Percentiles rank a stretch among this genome's conserved stretches.
Evolutionary conservation across 495 filamentous ascomycete genomes (phyloP).

Genomic region (Corynascus novoguineensis): DNA sequence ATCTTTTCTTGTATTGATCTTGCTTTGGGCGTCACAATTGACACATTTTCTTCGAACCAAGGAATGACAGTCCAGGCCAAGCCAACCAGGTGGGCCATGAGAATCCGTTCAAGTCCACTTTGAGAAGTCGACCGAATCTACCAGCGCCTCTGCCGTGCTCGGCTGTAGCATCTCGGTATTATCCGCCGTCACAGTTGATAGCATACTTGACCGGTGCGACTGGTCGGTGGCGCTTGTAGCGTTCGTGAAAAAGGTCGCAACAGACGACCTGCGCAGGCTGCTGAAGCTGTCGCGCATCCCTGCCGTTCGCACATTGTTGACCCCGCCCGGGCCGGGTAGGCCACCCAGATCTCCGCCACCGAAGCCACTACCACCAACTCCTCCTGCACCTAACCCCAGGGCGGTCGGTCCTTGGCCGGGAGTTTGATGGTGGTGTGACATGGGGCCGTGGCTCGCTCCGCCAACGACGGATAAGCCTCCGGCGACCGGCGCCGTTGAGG

Average conservation of each 20-base stretch:
- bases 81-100: no score
- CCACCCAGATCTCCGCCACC: background rate
- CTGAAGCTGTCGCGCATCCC: slow-evolving; percentile 48
- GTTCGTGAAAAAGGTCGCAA: slow-evolving; percentile 50
- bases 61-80: no score
- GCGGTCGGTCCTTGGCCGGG: background rate
- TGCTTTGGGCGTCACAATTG: no score
- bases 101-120: slow-evolving; percentile 45
- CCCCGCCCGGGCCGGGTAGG: slow-evolving; percentile 5
- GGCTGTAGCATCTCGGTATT: slow-evolving; percentile 41
- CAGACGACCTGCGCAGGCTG: slow-evolving; percentile 47
- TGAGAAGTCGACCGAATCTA: slow-evolving; percentile 56
- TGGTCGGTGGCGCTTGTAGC: slow-evolving; percentile 38
- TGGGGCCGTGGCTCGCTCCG: background rate
- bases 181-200: slow-evolving; percentile 45
- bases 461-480: background rate
- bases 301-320: slow-evolving; percentile 32
- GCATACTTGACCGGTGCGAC: slow-evolving; percentile 47
- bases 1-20: no score
- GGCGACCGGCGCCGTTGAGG: background rate
- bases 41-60: no score
- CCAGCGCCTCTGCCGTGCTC: slow-evolving; percentile 41
- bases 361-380: slow-evolving; percentile 9
- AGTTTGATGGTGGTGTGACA: slow-evolving; percentile 1
- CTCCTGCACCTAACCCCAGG: slow-evolving; percentile 12